Base-by-base conservation (phyloP, 2,329 filamentous ascomycete species). In the Neofusicoccum sp. region DNA sequence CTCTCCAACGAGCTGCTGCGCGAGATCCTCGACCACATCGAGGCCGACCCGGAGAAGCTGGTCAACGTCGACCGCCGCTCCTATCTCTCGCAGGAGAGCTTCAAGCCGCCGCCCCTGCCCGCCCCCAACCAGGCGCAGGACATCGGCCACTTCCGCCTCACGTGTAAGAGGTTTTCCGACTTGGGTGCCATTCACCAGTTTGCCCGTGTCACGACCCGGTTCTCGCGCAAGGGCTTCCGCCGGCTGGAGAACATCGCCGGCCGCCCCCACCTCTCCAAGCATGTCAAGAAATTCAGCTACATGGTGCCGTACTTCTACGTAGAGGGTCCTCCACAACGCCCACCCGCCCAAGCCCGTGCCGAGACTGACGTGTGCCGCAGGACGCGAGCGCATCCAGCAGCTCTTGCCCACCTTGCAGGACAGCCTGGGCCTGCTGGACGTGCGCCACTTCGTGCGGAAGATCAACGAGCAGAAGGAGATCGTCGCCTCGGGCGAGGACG, bases 281-380 rank as follows among this genome's bases (percentile, higher is more conserved):
- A 84, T 70, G 84, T 86, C 64, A 84, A 83, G 70, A 85, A 85
- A 69, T 85, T 87, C 72, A 85, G 83, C 66, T 87, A 87, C 71
- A 80, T 86, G 73, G 82, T 87, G 62, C 84, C 84, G 4, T 84
- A 83, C 68, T 85, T 86, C 70, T 86, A 85, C 72, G 78, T 79
- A 64, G 77, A 82, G 76, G 82, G 84, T 84, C 71, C 69, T 63
- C 47, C 60, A 64, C 48, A 49, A 65, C 67, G 64, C 62, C 65
- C 67, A 56, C 54, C 72, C 64, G 31, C 62, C 63, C 50, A 67
- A 62, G 64, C 69, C 76, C 61, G 74, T 71, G 31, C 11, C 16
- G 64, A 65, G 37, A 64, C 61, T 64, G 58, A 62, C 63, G 14
- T 52, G 29, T 43, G 49, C 12, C 61, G 58, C 65, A 77, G 76